Base-by-base conservation (phyloP, 1,139 yeast species). In the Blastobotrys indianensis region DNA sequence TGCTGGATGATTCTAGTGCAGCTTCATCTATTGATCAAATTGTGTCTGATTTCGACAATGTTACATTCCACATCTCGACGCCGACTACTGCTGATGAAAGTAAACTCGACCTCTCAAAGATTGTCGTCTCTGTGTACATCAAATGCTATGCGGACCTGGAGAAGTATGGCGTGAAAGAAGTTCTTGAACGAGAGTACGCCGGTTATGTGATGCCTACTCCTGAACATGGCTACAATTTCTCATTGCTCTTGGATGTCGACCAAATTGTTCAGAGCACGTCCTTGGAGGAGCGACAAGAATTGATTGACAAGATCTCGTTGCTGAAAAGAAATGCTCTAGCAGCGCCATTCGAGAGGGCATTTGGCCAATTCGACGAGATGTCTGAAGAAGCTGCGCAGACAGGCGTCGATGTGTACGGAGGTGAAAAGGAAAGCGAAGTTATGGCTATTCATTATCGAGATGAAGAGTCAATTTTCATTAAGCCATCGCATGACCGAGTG, bases 401-500 rank as follows among this genome's bases (percentile, higher is more conserved):
- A 51, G 73, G 80, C 49, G 75, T 79, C 41, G 73, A 71, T 36
- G 70, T 75, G 46, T 70, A 70, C 51, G 25, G 25, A 20, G 72
- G 72, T 61, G 35, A 30, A 10, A 77, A 76, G 62, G 74, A 65
- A 58, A 82, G 80, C 51, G 75, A 75, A 42, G 83, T 88, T 13
- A 77, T 85, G 66, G 81, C 82, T 29, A 74, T 92, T 51, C 80
- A 83, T 64, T 92, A 94, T 69, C 81, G 99, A 62, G 97, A 94
- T 44, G 92, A 85, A 56, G 99, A 92, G 66, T 79, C 88, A 48
- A 87, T 92, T 59, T 92, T 79, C 64, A 81, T 94, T 60, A 84
- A 83, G 66, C 95, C 99, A 3, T 82, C 95, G 32, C 87, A 84
- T 62, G 99, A 92, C 67, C 80, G 99, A 64, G 95, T 94, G 46